A percentile compares a stretch with the other conserved stretches of the same genome.
Conservation (phyloP, 2,329 filamentous ascomycete genomes). For the Nemania abortiva region DNA sequence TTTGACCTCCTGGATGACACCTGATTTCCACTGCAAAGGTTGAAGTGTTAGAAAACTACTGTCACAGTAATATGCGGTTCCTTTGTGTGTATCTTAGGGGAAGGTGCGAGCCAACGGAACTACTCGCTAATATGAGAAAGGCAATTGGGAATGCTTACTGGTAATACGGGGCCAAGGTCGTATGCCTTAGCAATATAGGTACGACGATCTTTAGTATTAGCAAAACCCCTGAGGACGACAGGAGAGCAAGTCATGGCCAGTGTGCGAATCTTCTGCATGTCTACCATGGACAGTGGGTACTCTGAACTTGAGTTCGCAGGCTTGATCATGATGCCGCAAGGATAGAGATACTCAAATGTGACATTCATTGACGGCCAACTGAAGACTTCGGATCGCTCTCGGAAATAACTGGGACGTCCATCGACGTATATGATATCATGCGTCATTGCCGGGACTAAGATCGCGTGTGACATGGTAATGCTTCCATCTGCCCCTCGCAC, state of each 20-base stretch:
- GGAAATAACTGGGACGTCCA: slow-evolving; percentile 60
- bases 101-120: not conserved
- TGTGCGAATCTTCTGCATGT: slow-evolving; percentile 58
- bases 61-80: not conserved
- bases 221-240: slow-evolving; percentile 64
- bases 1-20: slow-evolving; percentile 9
- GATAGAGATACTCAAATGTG: slow-evolving; percentile 60
- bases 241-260: slow-evolving; percentile 64
- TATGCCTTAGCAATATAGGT: slow-evolving; percentile 14
- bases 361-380: slow-evolving; percentile 58
- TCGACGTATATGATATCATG: slow-evolving; percentile 59
- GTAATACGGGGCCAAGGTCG: slow-evolving; percentile 3
- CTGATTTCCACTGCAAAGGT: not conserved
- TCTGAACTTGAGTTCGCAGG: slow-evolving; percentile 51
- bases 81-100: not conserved
- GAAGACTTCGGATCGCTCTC: slow-evolving; percentile 59
- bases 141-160: not conserved
- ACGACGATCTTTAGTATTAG: slow-evolving; percentile 8
- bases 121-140: no score
- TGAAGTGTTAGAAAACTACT: not conserved
- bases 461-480: slow-evolving; percentile 36
- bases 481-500: slow-evolving; percentile 29
- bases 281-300: slow-evolving; percentile 56
- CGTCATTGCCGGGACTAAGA: slow-evolving; percentile 36
- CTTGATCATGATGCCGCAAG: slow-evolving; percentile 56